Conservation (phyloP, 1,284 basidiomycete species). For the Moesziomyces sp. region DNA sequence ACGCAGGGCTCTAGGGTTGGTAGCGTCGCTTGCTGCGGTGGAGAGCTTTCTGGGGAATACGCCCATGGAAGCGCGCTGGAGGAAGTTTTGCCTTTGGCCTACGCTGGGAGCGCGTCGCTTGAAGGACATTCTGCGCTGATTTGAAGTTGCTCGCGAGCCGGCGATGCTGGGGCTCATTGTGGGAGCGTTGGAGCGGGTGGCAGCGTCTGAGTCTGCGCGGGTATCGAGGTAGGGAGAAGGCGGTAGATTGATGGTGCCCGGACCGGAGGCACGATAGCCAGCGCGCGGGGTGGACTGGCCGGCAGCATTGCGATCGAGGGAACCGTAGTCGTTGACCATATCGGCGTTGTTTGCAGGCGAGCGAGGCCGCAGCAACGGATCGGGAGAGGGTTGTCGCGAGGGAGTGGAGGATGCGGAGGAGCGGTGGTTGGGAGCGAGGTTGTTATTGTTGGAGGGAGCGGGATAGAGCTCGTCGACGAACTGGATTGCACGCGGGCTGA, state of each 20-base stretch:
- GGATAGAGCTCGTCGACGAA: conserved; percentile 34
- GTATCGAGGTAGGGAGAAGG: conserved; percentile 28
- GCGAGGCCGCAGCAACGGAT: conserved; percentile 20
- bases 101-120: conserved; percentile 36
- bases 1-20: conserved; percentile 15
- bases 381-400: conserved; percentile 17
- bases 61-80: conserved; percentile 52
- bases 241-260: conserved; percentile 38
- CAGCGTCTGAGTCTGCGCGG: not conserved
- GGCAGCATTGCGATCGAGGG: conserved; percentile 8
- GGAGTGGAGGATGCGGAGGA: conserved; percentile 2
- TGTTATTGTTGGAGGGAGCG: conserved; percentile 21
- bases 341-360: conserved; percentile 10
- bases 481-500: conserved; percentile 37
- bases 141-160: conserved; percentile 3
- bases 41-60: conserved; percentile 43
- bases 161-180: conserved; percentile 37
- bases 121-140: conserved; percentile 42
- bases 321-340: conserved; percentile 32
- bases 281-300: not conserved
- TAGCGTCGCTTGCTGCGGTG: conserved; percentile 26
- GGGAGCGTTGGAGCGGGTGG: conserved; percentile 10
- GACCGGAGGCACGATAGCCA: conserved; percentile 37
- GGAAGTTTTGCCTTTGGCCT: conserved; percentile 32
- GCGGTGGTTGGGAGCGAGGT: conserved; percentile 2